Base-by-base conservation (phyloP, 129 eudicot species). In the Tagetes erecta region DNA sequence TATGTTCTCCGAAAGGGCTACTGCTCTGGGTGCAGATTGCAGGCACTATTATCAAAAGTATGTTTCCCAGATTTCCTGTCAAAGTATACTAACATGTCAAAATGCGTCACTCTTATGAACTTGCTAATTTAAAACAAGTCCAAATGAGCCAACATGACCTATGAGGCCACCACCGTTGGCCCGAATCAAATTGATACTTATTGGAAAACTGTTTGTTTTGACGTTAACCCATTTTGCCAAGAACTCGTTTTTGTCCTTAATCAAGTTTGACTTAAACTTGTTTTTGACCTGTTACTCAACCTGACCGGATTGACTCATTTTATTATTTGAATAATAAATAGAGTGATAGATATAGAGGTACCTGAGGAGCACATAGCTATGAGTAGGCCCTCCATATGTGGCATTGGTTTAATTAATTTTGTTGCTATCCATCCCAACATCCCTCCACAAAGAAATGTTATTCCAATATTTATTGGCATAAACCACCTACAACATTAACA, bases 1-100 rank as follows among this genome's bases (percentile, higher is more conserved):
- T 71, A 52, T 85, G 89, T 76, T 88, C 96, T 12, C 97, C 97
- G 56, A 95, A 95, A 20, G 99, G 99, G 78, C 86, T 91, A 3
- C 99, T 97, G 36, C 80, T 78, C 59, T 95, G 92, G 0, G 76
- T 66, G 81, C 99, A 95, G 14, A 91, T 88, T 47, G 96, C 99
- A 39, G 99, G 99, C 62, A 95, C 78, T 30, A 95, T 76, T 45
- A 95, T 91, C 81, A 95, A 56, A 13, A 95, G 71, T 49, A 95
- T 84, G 73, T 80, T 85, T 71, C 99, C 99, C 87, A 91, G 72
- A 81, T 95, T 95, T 42, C 94, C 97, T 95, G 6, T 37, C 69
- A 64, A 20, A 20, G 27, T 20, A 20, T 20, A 20, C 27, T 20
- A 20, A 20, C 27, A 20, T 20, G 27, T 20, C 27, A 20, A 20